Evolutionary conservation across 257 asterid species (phyloP).

Genomic region (Vinca minor): DNA sequence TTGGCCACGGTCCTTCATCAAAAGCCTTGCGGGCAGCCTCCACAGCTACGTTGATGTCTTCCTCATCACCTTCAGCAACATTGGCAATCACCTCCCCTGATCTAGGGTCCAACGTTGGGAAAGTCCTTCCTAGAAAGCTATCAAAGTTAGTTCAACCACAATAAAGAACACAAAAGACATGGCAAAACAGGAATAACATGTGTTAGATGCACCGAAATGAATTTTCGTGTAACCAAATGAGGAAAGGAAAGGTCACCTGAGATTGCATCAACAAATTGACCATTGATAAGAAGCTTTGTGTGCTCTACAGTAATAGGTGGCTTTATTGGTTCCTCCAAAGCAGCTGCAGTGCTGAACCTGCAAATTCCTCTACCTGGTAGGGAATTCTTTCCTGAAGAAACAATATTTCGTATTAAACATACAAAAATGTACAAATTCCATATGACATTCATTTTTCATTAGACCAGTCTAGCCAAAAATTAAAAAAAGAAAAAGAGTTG

Average conservation of each 20-base stretch:
- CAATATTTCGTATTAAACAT: not conserved
- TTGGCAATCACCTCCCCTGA: conserved; percentile 80
- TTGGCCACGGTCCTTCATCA: conserved; percentile 98
- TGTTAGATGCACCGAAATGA: not conserved
- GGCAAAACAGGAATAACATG: not conserved
- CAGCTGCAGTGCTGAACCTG: conserved; percentile 64
- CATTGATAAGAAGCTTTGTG: conserved; percentile 80
- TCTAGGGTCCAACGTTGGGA: conserved; percentile 83
- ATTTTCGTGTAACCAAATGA: not conserved
- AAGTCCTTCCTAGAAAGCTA: conserved; percentile 58
- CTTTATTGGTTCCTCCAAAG: conserved; percentile 64
- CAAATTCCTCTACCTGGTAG: conserved; percentile 31
- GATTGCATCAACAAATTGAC: conserved; percentile 77
- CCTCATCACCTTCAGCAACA: conserved; percentile 89
- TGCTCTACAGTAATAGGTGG: conserved; percentile 61
- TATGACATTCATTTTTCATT: no score
- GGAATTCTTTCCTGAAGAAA: conserved; percentile 44
- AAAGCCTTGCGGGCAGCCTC: conserved; percentile 90
- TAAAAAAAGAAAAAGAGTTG: not conserved
- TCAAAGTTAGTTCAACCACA: conserved; percentile 18
- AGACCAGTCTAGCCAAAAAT: not conserved
- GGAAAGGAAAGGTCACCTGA: conserved; percentile 42
- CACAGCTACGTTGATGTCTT: conserved; percentile 75
- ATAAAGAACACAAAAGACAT: not conserved
- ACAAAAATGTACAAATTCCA: not conserved